Conservation (phyloP, 2,329 filamentous ascomycete species). For the Xylariaceae sp. region DNA sequence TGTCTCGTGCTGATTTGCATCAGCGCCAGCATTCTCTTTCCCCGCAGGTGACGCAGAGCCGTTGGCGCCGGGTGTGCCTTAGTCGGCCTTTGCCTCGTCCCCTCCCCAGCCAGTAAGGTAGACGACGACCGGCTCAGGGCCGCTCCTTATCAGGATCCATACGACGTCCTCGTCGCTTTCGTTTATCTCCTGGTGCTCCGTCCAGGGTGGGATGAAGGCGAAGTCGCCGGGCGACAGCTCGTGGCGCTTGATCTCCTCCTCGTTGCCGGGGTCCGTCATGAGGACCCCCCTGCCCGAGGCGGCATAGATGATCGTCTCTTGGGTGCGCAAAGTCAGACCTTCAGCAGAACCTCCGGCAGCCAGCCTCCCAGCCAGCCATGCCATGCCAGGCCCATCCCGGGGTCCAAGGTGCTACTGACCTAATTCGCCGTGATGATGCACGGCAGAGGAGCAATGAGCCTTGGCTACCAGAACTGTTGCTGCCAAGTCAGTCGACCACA, state of each 20-base stretch:
- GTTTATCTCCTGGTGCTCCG: constrained; percentile 64
- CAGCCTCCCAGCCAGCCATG: no score
- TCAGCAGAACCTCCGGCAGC: neutral
- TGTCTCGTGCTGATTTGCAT: constrained; percentile 1
- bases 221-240: constrained; percentile 58
- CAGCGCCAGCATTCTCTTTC: constrained; percentile 2
- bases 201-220: constrained; percentile 61
- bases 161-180: constrained; percentile 51
- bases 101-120: constrained; percentile 58
- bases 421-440: constrained; percentile 65
- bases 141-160: constrained; percentile 60
- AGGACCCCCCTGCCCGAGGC: constrained; percentile 54
- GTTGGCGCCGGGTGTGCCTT: constrained; percentile 7
- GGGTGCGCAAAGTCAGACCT: neutral
- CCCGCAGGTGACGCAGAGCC: constrained; percentile 4
- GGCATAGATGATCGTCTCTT: constrained; percentile 63
- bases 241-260: constrained; percentile 43
- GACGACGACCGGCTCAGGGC: constrained; percentile 52
- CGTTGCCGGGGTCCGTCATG: constrained; percentile 48
- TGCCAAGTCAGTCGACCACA: no score
- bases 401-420: constrained; percentile 40
- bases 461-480: constrained; percentile 56
- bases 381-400: no score
- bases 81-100: constrained; percentile 28
- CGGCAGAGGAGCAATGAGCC: constrained; percentile 51